Conservation (phyloP, 2,329 filamentous ascomycete genomes). For the Ophiosphaerella korrae region DNA sequence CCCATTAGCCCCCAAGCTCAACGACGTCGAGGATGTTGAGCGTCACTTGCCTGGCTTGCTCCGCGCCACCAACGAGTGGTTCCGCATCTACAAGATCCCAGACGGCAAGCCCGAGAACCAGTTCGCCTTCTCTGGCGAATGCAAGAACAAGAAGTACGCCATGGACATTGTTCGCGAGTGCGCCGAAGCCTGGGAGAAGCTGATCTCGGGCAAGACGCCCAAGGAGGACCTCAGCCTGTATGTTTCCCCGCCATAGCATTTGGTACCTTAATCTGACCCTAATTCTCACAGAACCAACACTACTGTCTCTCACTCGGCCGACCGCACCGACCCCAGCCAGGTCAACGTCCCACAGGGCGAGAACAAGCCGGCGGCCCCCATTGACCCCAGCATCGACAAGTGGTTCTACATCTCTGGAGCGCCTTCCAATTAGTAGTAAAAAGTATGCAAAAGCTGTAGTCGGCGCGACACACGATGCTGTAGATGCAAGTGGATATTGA, state of each 20-base stretch:
- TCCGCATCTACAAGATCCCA: conserved; percentile 99
- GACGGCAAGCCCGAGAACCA: conserved; percentile 99
- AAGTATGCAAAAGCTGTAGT: not conserved
- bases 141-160: conserved; percentile 99
- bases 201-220: conserved; percentile 87
- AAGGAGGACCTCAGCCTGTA: conserved; percentile 81
- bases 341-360: conserved; percentile 79
- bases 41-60: conserved; percentile 95
- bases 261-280: conserved; percentile 19
- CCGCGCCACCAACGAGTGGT: conserved; percentile 99
- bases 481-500: not conserved
- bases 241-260: conserved; percentile 52
- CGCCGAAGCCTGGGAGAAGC: conserved; percentile 93
- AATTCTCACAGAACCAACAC: conserved; percentile 72
- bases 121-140: conserved; percentile 99
- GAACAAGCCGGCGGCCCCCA: conserved; percentile 82
- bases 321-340: conserved; percentile 71
- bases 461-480: not conserved
- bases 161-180: conserved; percentile 96
- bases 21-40: conserved; percentile 99
- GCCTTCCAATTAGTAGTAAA: conserved; percentile 58
- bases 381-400: conserved; percentile 98
- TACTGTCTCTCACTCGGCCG: conserved; percentile 73
- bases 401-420: conserved; percentile 99
- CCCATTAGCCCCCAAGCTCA: conserved; percentile 92